Percentiles rank a stretch among this genome's conserved stretches.
Evolutionary conservation across 805 yeast species (phyloP).

Genomic region (Metschnikowia similis): DNA sequence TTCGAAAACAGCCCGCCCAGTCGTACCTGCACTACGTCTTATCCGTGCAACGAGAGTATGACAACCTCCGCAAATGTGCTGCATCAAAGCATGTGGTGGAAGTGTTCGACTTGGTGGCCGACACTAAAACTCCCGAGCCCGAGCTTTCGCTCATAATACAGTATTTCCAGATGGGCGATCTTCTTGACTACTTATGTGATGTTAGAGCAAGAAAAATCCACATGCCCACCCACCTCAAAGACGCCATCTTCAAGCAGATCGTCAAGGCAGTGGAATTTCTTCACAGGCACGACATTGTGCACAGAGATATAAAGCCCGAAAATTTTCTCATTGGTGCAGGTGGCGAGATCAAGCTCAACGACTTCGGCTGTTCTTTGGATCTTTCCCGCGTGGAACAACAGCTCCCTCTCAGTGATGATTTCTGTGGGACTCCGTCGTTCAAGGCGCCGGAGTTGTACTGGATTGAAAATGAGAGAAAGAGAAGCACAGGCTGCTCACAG

Average conservation of each 20-base stretch:
- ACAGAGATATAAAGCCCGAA: conserved; percentile 54
- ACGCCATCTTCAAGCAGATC: conserved; percentile 44
- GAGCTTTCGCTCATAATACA: conserved; percentile 38
- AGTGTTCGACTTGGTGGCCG: conserved; percentile 23
- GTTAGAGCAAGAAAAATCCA: conserved; percentile 33
- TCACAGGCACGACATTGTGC: conserved; percentile 42
- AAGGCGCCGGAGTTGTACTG: conserved; percentile 50
- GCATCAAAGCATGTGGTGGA: conserved; percentile 26
- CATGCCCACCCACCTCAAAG: conserved; percentile 34
- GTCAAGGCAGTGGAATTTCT: conserved; percentile 42
- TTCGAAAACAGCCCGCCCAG: conserved; percentile 20
- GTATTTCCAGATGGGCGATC: conserved; percentile 45
- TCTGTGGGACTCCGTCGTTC: conserved; percentile 49
- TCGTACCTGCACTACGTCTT: conserved; percentile 14
- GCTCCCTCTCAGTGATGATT: conserved; percentile 20
- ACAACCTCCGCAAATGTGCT: conserved; percentile 23
- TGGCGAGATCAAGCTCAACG: conserved; percentile 45
- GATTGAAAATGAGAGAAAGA: conserved; percentile 14
- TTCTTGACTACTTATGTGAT: conserved; percentile 39
- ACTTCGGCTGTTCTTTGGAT: conserved; percentile 49
- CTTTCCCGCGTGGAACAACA: conserved; percentile 19
- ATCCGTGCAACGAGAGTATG: conserved; percentile 29
- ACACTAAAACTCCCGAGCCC: conserved; percentile 5
- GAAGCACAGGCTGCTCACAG: neutral
- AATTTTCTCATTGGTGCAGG: conserved; percentile 43